These are phyloP conservation scores for Cyberlindnera americana DNA, from an alignment of 805 yeast species.

Conservation along the genomic window DNA sequence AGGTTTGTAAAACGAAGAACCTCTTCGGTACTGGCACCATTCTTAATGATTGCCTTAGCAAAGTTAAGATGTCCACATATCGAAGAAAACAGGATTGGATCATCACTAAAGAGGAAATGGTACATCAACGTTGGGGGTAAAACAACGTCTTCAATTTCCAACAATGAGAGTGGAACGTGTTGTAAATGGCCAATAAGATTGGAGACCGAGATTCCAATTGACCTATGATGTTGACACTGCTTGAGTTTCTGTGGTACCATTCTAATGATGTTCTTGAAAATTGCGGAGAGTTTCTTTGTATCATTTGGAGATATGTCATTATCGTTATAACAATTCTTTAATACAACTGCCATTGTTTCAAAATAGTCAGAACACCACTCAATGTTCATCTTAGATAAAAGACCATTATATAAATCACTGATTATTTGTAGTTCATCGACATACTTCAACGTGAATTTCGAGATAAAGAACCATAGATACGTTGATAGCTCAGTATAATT, in stretches of 20 bases:
- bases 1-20: constrained; percentile 29
- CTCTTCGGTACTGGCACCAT: constrained; percentile 14
- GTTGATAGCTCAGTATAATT: constrained; percentile 2
- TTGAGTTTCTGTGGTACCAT: constrained; percentile 1
- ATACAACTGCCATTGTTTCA: constrained; percentile 1
- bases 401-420: constrained; percentile 3
- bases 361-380: constrained; percentile 14
- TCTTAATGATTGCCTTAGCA: constrained; percentile 23
- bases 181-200: constrained; percentile 14
- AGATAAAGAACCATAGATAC: constrained; percentile 13
- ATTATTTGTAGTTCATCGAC: constrained; percentile 6
- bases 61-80: constrained; percentile 43
- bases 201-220: constrained; percentile 8
- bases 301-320: not conserved
- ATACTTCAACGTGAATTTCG: constrained; percentile 1
- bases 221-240: constrained; percentile 6
- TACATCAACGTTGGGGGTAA: constrained; percentile 40
- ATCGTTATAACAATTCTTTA: constrained; percentile 5
- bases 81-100: constrained; percentile 44
- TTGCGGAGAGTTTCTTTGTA: not conserved
- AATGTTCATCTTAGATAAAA: not conserved
- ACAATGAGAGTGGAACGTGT: constrained; percentile 20
- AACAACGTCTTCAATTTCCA: constrained; percentile 29
- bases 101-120: constrained; percentile 36
- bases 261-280: constrained; percentile 6